phyloP scores from a whole-genome alignment of 2,329 filamentous ascomycete species.

The Hypoxylon sp. region DNA sequence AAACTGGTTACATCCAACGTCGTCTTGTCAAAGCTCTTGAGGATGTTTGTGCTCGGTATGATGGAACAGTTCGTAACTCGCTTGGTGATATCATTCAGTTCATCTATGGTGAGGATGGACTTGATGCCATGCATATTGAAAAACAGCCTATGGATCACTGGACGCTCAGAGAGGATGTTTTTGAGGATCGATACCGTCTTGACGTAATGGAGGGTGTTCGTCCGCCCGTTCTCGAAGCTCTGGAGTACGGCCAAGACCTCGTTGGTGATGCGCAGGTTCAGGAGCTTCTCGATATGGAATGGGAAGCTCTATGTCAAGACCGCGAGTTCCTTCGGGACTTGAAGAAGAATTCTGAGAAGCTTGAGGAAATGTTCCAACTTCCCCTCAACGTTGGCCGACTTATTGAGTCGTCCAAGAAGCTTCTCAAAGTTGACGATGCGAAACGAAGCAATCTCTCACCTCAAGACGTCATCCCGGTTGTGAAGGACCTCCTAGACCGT shows the following conservation, averaged over 20 bases:
- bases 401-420: constrained; percentile 89
- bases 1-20: constrained; percentile 99
- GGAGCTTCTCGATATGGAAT: constrained; percentile 88
- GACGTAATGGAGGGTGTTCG: constrained; percentile 81
- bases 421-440: constrained; percentile 90
- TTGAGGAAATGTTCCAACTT: constrained; percentile 89
- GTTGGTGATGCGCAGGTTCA: constrained; percentile 90
- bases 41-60: constrained; percentile 97
- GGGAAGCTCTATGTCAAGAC: constrained; percentile 81
- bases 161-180: constrained; percentile 81
- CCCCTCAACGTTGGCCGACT: constrained; percentile 93
- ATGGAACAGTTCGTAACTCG: constrained; percentile 97
- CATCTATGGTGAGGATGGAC: constrained; percentile 95
- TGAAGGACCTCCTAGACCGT: constrained; percentile 80
- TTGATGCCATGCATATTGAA: constrained; percentile 94
- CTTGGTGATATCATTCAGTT: constrained; percentile 97
- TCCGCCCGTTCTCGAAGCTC: constrained; percentile 75
- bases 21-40: constrained; percentile 98
- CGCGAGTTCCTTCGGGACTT: constrained; percentile 81
- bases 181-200: constrained; percentile 85
- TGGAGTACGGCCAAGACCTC: constrained; percentile 91
- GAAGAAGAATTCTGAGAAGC: constrained; percentile 74
- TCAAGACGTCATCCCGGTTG: constrained; percentile 84
- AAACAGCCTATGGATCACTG: constrained; percentile 92
- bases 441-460: constrained; percentile 92